Evolutionary conservation across 2,329 filamentous ascomycete genomes (phyloP).

Genomic region (Mycosphaerella sp.): DNA sequence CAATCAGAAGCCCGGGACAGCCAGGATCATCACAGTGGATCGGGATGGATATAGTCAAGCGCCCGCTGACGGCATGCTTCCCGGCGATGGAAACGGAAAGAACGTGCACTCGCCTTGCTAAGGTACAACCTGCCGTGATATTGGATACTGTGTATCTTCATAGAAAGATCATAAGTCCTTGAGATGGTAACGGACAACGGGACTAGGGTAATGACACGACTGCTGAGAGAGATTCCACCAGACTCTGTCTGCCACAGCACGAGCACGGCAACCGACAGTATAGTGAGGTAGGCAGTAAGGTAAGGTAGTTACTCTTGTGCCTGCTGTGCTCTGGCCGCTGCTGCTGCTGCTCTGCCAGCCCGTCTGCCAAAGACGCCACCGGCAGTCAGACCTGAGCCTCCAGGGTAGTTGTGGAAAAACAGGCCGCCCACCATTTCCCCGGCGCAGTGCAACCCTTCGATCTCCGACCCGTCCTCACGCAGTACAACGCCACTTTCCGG

Average conservation of each 20-base stretch:
- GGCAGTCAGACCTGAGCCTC: constrained; percentile 56
- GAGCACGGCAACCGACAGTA: not conserved
- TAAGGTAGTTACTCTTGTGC: too few species aligned
- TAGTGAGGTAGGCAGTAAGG: too few species aligned
- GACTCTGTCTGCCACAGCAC: constrained; percentile 4
- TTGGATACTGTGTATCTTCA: too few species aligned
- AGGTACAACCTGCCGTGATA: too few species aligned
- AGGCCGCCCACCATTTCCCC: constrained; percentile 63
- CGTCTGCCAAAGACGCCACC: constrained; percentile 50
- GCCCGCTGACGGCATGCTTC: not conserved
- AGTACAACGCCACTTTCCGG: constrained; percentile 51
- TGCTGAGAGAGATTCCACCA: too few species aligned
- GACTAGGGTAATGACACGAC: constrained; percentile 12
- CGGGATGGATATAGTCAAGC: not conserved
- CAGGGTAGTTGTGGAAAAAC: constrained; percentile 59
- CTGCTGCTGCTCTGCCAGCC: constrained; percentile 34
- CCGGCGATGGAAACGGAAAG: not conserved
- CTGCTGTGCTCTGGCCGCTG: constrained; percentile 20
- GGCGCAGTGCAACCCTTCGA: constrained; percentile 54
- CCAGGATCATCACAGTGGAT: too few species aligned
- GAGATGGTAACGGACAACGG: constrained; percentile 4
- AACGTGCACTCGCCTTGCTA: constrained; percentile 8
- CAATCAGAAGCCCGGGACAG: too few species aligned
- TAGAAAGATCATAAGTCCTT: too few species aligned
- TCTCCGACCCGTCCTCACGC: constrained; percentile 38